A percentile compares a stretch with the other conserved stretches of the same genome.
These are phyloP conservation scores for Metschnikowia santaceciliae DNA, from an alignment of 805 yeast genomes.

Conservation along the genomic window DNA sequence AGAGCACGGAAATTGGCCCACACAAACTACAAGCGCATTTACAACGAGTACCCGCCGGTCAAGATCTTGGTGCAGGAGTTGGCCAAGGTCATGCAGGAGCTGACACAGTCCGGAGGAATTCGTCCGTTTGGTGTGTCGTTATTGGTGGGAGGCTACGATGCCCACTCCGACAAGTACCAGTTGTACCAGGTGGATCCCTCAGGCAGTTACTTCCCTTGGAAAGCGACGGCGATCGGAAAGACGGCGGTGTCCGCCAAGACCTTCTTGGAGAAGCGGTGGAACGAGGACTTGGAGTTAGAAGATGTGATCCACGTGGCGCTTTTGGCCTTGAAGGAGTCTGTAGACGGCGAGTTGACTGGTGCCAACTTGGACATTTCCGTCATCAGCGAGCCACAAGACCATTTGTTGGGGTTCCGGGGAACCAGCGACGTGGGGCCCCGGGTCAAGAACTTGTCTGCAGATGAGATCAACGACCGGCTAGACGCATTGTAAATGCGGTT, in stretches of 20 bases:
- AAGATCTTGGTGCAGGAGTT: constrained; percentile 89
- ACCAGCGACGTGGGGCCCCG: constrained; percentile 84
- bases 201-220: constrained; percentile 98
- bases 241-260: constrained; percentile 96
- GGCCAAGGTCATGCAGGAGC: constrained; percentile 96
- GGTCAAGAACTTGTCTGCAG: constrained; percentile 75
- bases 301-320: constrained; percentile 97
- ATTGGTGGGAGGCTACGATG: constrained; percentile 91
- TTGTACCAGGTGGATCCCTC: constrained; percentile 97
- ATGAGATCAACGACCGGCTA: constrained; percentile 93
- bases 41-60: constrained; percentile 97
- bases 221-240: constrained; percentile 98
- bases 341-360: constrained; percentile 97
- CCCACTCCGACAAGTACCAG: constrained; percentile 60
- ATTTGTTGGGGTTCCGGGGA: constrained; percentile 81
- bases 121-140: constrained; percentile 98
- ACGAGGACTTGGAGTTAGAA: constrained; percentile 92
- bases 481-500: constrained; percentile 60
- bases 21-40: constrained; percentile 85
- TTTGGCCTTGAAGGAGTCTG: constrained; percentile 89
- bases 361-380: constrained; percentile 91
- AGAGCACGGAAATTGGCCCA: constrained; percentile 92
- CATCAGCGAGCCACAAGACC: constrained; percentile 78
- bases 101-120: constrained; percentile 98
- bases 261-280: constrained; percentile 96